Base-by-base conservation (phyloP, 2,329 filamentous ascomycete genomes). In the Aspergillus floridensis region DNA sequence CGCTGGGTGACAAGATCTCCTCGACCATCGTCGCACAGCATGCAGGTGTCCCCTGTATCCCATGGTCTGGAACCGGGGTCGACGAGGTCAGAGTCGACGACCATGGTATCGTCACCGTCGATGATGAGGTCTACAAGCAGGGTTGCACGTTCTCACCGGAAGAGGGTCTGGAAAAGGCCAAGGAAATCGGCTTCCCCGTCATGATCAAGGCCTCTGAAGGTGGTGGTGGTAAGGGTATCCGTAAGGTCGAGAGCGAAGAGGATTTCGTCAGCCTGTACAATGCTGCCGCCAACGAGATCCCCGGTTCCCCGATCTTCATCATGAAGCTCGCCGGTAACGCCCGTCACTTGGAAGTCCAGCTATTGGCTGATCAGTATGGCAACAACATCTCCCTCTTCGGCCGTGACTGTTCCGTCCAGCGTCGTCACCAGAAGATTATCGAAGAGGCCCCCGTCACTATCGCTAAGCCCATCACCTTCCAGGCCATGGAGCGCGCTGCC, bases 191-290 rank as follows among this genome's bases (percentile, higher is more conserved):
- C 67, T 99, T 99, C 82, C 95, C 95, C 16, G 90, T 99, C 82
- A 99, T 99, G 95, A 92, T 99, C 77, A 99, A 99, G 84, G 95
- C 95, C n/a, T 98, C 95, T 2, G 95, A 99, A 82, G 95, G 95
- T 80, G 95, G 95, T 81, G 95, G 95, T 81, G 95, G 95, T 75
- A 99, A 99, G 83, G 95, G 95, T 84, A 99, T 99, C 74, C 92
- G 96, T 75, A 97, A 98, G 81, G 95, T 95, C 67, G 83, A 91
- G 63, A 83, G 83, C 62, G 93, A 96, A 75, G 89, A 93, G 47
- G 88, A 90, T 64, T 99, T 99, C 71, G 84, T 89, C 73, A 82
- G 84, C 68, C 83, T 98, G 49, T 99, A 98, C 84, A 95, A 96
- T 78, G 95, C 93, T 49, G 95, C 96, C 22, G 93, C 95, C 5